Conservation (phyloP, 257 asterid species). For the Cordia subcordata region DNA sequence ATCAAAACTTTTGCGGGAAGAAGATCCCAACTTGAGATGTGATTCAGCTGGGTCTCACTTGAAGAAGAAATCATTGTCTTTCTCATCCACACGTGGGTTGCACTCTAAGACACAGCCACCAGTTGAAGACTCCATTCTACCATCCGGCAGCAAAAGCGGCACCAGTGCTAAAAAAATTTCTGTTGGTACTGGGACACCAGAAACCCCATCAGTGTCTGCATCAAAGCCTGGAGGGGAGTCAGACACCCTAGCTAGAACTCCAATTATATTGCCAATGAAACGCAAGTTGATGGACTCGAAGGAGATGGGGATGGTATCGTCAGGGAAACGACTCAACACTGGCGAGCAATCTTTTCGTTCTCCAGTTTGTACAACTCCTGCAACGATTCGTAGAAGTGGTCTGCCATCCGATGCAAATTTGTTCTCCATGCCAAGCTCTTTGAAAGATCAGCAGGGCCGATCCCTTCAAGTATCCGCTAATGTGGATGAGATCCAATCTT, state of each 20-base stretch:
- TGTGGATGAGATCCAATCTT: slow-evolving; percentile 42
- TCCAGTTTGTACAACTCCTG: slow-evolving; percentile 53
- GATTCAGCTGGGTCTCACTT: slow-evolving; percentile 44
- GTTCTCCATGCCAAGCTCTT: slow-evolving; percentile 40
- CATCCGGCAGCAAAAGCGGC: slow-evolving; percentile 36
- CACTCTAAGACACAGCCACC: slow-evolving; percentile 31
- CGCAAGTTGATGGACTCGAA: slow-evolving; percentile 69
- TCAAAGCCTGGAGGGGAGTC: slow-evolving; percentile 42
- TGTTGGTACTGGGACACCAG: slow-evolving; percentile 34
- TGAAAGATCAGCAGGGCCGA: slow-evolving; percentile 49
- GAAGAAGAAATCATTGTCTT: slow-evolving; percentile 46
- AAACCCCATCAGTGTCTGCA: slow-evolving; percentile 45
- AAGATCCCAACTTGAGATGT: slow-evolving; percentile 38
- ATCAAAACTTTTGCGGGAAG: slow-evolving; percentile 35
- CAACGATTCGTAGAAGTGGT: slow-evolving; percentile 42
- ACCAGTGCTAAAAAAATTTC: slow-evolving; percentile 29
- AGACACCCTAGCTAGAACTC: slow-evolving; percentile 60
- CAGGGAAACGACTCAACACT: slow-evolving; percentile 62
- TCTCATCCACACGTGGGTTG: slow-evolving; percentile 37
- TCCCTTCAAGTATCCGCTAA: slow-evolving; percentile 37
- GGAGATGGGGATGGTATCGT: slow-evolving; percentile 40
- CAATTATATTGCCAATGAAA: slow-evolving; percentile 81
- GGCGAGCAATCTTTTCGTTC: slow-evolving; percentile 60
- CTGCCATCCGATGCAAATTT: slow-evolving; percentile 51
- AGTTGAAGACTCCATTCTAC: slow-evolving; percentile 40